Percentiles rank a stretch among this genome's conserved stretches.
Conservation (phyloP, 1,139 yeast species). For the Protomyces lactucae-debilis region DNA sequence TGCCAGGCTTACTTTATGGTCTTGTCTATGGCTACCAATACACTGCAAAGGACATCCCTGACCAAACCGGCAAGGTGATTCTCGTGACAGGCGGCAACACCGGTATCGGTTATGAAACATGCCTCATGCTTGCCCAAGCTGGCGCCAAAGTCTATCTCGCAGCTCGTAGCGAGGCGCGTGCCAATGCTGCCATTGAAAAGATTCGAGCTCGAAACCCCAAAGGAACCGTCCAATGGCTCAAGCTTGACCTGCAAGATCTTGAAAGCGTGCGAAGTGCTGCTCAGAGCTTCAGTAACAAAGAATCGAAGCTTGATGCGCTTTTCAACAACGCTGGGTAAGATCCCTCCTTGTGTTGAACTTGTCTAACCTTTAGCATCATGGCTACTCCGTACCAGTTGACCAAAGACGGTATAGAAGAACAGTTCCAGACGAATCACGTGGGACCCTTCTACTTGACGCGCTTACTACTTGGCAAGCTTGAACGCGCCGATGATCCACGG, state of each 20-base stretch:
- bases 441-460: conserved; percentile 58
- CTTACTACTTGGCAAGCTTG: not conserved
- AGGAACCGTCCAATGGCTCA: conserved; percentile 41
- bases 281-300: conserved; percentile 47
- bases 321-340: conserved; percentile 66
- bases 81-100: conserved; percentile 33
- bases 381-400: conserved; percentile 65
- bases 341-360: conserved; percentile 37
- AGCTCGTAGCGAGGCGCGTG: conserved; percentile 43
- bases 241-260: conserved; percentile 59
- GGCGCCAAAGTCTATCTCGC: conserved; percentile 47
- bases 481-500: conserved; percentile 48
- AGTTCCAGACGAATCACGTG: conserved; percentile 71
- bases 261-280: conserved; percentile 57
- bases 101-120: conserved; percentile 34
- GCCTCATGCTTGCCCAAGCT: conserved; percentile 35
- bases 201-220: conserved; percentile 36
- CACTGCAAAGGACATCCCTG: conserved; percentile 45
- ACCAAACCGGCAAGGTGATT: conserved; percentile 41
- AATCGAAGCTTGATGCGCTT: conserved; percentile 55
- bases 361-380: conserved; percentile 41
- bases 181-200: conserved; percentile 40
- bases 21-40: conserved; percentile 36
- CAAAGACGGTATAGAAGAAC: conserved; percentile 70
- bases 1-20: conserved; percentile 14